Evolutionary conservation across 345 rosid species (phyloP).

Genomic region (Litchi chinensis): DNA sequence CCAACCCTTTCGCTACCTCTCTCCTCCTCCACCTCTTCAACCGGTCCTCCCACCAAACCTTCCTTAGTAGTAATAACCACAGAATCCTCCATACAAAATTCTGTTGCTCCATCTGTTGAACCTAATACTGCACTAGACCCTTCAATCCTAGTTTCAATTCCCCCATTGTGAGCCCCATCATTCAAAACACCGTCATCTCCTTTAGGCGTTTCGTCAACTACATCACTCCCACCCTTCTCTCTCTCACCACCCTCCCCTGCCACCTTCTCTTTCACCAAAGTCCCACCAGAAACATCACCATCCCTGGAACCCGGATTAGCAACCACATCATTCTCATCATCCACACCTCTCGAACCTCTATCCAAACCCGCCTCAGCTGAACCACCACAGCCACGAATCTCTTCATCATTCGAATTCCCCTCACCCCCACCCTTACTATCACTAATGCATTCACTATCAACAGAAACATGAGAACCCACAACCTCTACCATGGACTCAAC

Average conservation of each 20-base stretch:
- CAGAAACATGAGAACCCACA: constrained; percentile 42
- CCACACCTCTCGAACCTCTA: constrained; percentile 19
- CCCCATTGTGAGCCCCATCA: constrained; percentile 6
- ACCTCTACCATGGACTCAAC: constrained; percentile 41
- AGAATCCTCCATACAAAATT: constrained; percentile 4
- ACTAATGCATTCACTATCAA: constrained; percentile 43
- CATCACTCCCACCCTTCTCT: background rate
- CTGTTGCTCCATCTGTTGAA: constrained; percentile 22
- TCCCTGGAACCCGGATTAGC: constrained; percentile 11
- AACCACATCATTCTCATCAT: constrained; percentile 15
- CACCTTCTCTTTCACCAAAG: constrained; percentile 1
- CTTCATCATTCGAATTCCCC: constrained; percentile 27
- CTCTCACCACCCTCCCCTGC: constrained; percentile 6
- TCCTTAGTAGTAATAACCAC: constrained; percentile 1
- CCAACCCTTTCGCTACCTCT: constrained; percentile 18
- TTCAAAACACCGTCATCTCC: background rate
- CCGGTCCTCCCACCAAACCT: constrained; percentile 9
- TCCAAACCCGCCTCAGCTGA: constrained; percentile 8
- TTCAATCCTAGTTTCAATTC: constrained; percentile 18
- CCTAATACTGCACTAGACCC: constrained; percentile 11
- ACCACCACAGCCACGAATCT: background rate
- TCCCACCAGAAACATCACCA: constrained; percentile 21
- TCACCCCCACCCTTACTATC: constrained; percentile 24
- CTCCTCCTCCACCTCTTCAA: constrained; percentile 12
- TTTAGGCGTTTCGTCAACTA: constrained; percentile 1